Base-by-base conservation (phyloP, 1,284 basidiomycete species). In the Puccinia brachypodii region DNA sequence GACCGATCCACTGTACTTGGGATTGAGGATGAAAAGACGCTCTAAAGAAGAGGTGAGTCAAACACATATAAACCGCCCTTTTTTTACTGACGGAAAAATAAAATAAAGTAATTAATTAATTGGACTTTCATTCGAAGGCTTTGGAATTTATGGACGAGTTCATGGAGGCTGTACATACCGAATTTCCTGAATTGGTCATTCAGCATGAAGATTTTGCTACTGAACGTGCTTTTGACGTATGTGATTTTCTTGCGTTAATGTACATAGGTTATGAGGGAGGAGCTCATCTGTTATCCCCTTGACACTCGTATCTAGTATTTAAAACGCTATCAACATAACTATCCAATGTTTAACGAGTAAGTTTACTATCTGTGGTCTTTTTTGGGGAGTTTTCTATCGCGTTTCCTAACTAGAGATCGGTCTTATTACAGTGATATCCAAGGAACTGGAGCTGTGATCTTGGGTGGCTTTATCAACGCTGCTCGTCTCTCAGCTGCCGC, bases 101-200 rank as follows among this genome's bases (percentile, higher is more conserved):
- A n/a, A n/a, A n/a, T n/a, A n/a, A n/a, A n/a, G n/a, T n/a, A n/a
- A n/a, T n/a, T n/a, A n/a, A n/a, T n/a, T n/a, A n/a, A n/a, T n/a
- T n/a, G n/a, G n/a, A n/a, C n/a, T n/a, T 2, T 36, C 44, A 84
- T 42, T 25, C 40, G 22, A 14, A 72, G 85, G 86, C 88, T 64
- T 83, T 89, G 68, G 92, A 90, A 82, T 95, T 97, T 87, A 93
- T 97, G 91, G 94, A 96, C 85, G 93, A 94, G 86, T 95, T 97
- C 87, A 95, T 97, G 94, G 86, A 88, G 40, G 94, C 93, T 85
- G 93, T 94, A 88, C 87, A 89, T 36, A 85, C 86, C 56, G 88
- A 89, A 69, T 94, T 92, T 89, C 95, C 95, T 0, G 92, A 93
- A 83, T 84, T 84, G 86, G 90, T 94, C 7, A 85, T 87, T 60